These are phyloP conservation scores for Cryomyces minteri DNA, from an alignment of 495 filamentous ascomycete species.

Conservation along the genomic window DNA sequence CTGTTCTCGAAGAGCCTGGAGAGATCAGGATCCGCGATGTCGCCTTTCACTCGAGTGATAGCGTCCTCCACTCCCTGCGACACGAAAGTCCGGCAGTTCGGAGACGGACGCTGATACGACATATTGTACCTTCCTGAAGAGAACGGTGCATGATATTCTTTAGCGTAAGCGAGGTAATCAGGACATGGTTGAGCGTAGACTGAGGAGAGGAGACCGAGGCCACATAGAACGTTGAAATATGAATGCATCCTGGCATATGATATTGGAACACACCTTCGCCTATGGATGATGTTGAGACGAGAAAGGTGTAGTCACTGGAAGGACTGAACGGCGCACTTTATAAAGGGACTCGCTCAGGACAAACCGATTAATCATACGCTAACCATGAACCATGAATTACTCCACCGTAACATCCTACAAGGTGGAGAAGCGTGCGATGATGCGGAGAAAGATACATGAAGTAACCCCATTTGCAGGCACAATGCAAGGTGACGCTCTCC, in stretches of 20 bases:
- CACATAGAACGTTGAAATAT: neutral
- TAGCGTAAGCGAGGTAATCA: conserved; percentile 19
- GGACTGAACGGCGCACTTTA: too few relatives aligned
- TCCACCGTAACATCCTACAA: too few relatives aligned
- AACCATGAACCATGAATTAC: too few relatives aligned
- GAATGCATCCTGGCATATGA: neutral
- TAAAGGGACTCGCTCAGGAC: too few relatives aligned
- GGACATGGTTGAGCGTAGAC: conserved; percentile 11
- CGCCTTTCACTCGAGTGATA: conserved; percentile 26
- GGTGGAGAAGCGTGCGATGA: too few relatives aligned
- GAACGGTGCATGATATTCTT: conserved; percentile 15
- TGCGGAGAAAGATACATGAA: neutral
- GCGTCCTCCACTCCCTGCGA: conserved; percentile 33
- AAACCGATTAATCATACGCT: too few relatives aligned
- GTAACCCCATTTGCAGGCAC: neutral
- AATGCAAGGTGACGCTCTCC: neutral
- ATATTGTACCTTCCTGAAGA: conserved; percentile 26
- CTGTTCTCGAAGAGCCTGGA: conserved; percentile 44
- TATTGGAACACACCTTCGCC: neutral
- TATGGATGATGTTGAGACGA: too few relatives aligned
- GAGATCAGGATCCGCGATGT: conserved; percentile 45
- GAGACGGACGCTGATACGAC: conserved; percentile 35
- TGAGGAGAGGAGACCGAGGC: neutral
- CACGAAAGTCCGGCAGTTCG: conserved; percentile 43
- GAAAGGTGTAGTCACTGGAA: too few relatives aligned